A percentile compares a stretch with the other conserved stretches of the same genome.
phyloP scores from a whole-genome alignment of 225 moss, liverwort and hornwort genomes.

The Ulota crispa region DNA sequence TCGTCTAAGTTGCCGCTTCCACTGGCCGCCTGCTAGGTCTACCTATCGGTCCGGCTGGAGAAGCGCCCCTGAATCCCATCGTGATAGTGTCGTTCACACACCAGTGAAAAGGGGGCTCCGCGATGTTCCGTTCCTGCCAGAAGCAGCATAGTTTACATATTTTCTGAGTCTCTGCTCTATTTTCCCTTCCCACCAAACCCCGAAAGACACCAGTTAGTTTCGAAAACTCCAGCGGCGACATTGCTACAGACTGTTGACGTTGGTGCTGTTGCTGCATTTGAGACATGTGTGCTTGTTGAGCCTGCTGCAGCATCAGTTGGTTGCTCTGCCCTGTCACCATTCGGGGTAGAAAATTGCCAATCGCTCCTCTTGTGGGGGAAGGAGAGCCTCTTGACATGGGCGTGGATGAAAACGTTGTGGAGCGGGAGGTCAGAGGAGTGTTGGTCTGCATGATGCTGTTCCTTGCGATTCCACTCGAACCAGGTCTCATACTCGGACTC shows the following conservation, averaged over 20 bases:
- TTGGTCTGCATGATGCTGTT: conserved; percentile 49
- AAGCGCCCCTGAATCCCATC: conserved; percentile 93
- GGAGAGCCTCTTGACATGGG: conserved; percentile 68
- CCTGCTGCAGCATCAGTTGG: conserved; percentile 75
- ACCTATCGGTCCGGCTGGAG: conserved; percentile 96
- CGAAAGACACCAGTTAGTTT: conserved; percentile 83
- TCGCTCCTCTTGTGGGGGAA: conserved; percentile 48
- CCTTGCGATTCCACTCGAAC: conserved; percentile 52
- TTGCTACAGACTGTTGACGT: conserved; percentile 53
- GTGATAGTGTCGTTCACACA: conserved; percentile 95
- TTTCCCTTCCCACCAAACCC: conserved; percentile 73
- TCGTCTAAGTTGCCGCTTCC: conserved; percentile 78
- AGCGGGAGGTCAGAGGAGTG: conserved; percentile 36
- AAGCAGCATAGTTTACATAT: conserved; percentile 88
- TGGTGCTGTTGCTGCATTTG: conserved; percentile 76
- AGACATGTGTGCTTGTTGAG: conserved; percentile 77
- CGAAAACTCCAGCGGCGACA: conserved; percentile 74
- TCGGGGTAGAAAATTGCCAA: conserved; percentile 65
- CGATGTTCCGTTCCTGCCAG: conserved; percentile 78
- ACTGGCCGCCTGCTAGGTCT: conserved; percentile 89
- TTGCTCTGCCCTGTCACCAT: conserved; percentile 69
- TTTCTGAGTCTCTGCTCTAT: conserved; percentile 62
- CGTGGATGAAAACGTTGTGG: conserved; percentile 28
- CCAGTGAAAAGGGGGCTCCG: conserved; percentile 88
- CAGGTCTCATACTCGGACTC: conserved; percentile 50